Evolutionary conservation across 2,329 filamentous ascomycete species (phyloP), one percentile per base, ranked within the genome.

Genomic region (Colletotrichum sansevieriae): DNA sequence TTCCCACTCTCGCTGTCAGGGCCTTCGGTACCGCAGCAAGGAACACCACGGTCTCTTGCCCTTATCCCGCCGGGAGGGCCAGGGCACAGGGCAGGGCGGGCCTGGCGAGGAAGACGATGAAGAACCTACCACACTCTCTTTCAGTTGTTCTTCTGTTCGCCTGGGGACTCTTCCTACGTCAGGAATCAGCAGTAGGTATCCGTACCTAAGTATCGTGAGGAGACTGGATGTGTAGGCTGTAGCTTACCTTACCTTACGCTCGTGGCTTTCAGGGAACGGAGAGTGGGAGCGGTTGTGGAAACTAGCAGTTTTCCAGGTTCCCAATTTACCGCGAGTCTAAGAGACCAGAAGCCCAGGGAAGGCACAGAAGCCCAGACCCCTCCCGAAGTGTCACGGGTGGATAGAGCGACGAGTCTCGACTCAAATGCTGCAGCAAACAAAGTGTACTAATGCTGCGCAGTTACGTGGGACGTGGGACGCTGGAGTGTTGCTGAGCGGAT

Each of bases 341-440:
- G 20, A 25, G 15, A 13, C 25, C 25, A 29, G 29, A n/a, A 37
- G 33, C 18, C 41, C 51, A 49, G 51, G 61, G 25, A 29, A 29
- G 5, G 25, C 25, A 29, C 18, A 18, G 25, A n/a, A 57, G 59
- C 51, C 51, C 60, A 58, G 65, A 29, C 54, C 49, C 55, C 61
- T 39, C 12, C 25, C 35, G 29, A 41, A 29, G 29, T 29, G 29
- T 2, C 7, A 29, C 29, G 29, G 7, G 66, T 68, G 66, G 66
- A 29, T 61, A 55, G 62, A 60, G 51, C 49, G 66, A 56, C 62
- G 56, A 58, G 66, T 65, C 66, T 55, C 59, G 65, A 41, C 65
- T 62, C 46, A 33, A 37, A 43, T 25, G 62, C 55, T 60, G 62
- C 65, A 65, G 55, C 62, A 41, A 55, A 25, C 62, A 54, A 22